Percentiles rank a stretch among this genome's conserved stretches.
Evolutionary conservation across 208 protist genomes (phyloP).

Genomic region (Leishmania gerbilli): DNA sequence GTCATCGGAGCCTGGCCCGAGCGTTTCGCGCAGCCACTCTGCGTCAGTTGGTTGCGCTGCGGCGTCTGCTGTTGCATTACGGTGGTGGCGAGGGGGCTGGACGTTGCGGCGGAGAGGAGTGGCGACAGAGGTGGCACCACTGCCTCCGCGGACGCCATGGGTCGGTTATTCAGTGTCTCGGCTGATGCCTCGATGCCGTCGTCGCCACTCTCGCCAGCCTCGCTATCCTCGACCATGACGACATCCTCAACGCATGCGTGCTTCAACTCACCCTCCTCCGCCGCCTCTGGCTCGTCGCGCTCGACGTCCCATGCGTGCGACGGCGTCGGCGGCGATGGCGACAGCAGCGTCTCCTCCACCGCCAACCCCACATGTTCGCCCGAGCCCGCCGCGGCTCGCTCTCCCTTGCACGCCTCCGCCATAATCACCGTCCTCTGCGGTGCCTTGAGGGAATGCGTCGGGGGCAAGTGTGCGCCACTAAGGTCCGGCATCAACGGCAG

Average conservation of each 20-base stretch:
- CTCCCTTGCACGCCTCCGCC: not conserved
- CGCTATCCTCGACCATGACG: not conserved
- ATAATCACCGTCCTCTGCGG: not conserved
- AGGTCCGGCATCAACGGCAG: not conserved
- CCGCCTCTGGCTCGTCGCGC: not conserved
- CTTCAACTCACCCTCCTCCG: not conserved
- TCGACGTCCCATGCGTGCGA: not conserved
- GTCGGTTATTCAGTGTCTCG: not conserved
- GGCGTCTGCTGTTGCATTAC: not conserved
- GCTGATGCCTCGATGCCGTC: not conserved
- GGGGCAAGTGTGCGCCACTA: not conserved
- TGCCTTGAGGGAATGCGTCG: not conserved
- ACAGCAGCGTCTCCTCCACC: not conserved
- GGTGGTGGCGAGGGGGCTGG: not conserved
- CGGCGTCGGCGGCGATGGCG: constrained; percentile 4
- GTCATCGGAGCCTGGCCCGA: not conserved
- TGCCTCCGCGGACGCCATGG: not conserved
- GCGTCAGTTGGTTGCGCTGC: not conserved
- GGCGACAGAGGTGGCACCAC: not conserved
- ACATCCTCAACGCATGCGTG: not conserved
- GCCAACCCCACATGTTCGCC: not conserved
- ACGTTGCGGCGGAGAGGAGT: not conserved
- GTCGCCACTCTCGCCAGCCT: not conserved
- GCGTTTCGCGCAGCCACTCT: not conserved
- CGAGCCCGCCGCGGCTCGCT: not conserved